A percentile compares a stretch with the other conserved stretches of the same genome.
phyloP scores from a whole-genome alignment of 441 rosid genomes.

The Euphorbia corollata region DNA sequence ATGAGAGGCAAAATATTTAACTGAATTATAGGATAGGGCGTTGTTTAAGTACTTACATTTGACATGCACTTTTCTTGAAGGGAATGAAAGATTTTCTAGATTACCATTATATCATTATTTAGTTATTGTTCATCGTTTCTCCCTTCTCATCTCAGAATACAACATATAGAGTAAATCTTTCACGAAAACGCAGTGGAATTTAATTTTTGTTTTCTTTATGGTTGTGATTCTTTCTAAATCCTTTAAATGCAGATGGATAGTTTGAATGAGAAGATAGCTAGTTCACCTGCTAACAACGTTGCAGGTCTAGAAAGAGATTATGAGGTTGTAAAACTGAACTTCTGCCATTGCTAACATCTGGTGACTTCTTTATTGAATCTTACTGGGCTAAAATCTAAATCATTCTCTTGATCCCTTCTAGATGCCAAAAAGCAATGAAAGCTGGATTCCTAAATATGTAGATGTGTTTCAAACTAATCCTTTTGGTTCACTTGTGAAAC shows the following conservation, averaged over 20 bases:
- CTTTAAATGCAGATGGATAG: slow-evolving; percentile 58
- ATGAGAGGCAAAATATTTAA: neutral
- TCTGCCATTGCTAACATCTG: slow-evolving; percentile 11
- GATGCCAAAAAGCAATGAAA: slow-evolving; percentile 32
- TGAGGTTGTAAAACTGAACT: slow-evolving; percentile 24
- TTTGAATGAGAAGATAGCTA: slow-evolving; percentile 60
- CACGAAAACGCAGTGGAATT: neutral
- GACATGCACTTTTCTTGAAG: slow-evolving; percentile 1
- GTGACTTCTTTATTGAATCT: slow-evolving; percentile 21
- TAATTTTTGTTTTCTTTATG: neutral
- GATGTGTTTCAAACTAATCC: slow-evolving; percentile 39
- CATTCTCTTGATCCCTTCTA: slow-evolving; percentile 23
- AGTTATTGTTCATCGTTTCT: neutral
- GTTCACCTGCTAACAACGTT: slow-evolving; percentile 26
- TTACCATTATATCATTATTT: neutral
- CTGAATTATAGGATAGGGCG: neutral
- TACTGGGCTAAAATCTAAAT: slow-evolving; percentile 7
- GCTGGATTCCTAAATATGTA: slow-evolving; percentile 25
- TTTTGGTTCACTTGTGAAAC: slow-evolving; percentile 44
- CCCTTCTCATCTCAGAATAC: neutral
- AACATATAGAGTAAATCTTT: neutral
- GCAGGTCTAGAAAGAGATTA: slow-evolving; percentile 25
- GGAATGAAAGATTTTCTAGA: slow-evolving; percentile 3
- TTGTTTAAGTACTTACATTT: neutral
- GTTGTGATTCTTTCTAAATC: neutral